Conservation (phyloP, 352 stramenopile genomes). For the Phytophthora fragariaefolia region DNA sequence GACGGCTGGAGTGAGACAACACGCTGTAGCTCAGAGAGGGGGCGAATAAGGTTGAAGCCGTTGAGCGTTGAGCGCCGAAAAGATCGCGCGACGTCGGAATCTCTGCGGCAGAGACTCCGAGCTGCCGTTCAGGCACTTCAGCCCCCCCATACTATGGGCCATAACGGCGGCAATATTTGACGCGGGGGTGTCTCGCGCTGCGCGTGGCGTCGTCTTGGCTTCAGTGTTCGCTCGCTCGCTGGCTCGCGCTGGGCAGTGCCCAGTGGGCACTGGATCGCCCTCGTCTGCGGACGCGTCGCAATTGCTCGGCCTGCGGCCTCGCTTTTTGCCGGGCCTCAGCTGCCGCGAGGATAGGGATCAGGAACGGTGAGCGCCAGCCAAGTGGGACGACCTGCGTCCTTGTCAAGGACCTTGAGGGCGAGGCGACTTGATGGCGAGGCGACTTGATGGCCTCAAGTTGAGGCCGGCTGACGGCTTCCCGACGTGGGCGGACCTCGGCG, state of each 20-base stretch:
- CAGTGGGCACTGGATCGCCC: no score
- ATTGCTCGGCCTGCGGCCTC: background rate
- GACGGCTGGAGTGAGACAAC: no score
- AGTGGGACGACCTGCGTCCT: constrained; percentile 19
- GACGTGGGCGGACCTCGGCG: background rate
- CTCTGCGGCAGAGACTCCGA: background rate
- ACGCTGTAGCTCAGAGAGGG: no score
- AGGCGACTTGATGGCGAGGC: no score
- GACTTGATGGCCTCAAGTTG: no score
- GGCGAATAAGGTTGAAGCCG: background rate
- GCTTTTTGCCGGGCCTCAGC: constrained; percentile 6
- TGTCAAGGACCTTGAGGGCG: background rate
- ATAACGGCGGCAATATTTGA: background rate
- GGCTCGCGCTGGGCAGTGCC: no score
- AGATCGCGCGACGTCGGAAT: background rate
- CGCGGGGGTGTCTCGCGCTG: background rate
- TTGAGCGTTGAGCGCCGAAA: background rate
- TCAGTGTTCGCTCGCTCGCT: background rate
- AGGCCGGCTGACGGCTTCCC: background rate
- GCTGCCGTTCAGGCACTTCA: background rate
- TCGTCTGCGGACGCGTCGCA: background rate
- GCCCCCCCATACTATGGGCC: no score
- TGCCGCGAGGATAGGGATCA: constrained; percentile 27
- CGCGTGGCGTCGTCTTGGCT: no score
- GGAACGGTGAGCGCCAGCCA: constrained; percentile 28